Evolutionary conservation across 345 rosid genomes (phyloP).

Genomic region (Euphorbia tirucalli): DNA sequence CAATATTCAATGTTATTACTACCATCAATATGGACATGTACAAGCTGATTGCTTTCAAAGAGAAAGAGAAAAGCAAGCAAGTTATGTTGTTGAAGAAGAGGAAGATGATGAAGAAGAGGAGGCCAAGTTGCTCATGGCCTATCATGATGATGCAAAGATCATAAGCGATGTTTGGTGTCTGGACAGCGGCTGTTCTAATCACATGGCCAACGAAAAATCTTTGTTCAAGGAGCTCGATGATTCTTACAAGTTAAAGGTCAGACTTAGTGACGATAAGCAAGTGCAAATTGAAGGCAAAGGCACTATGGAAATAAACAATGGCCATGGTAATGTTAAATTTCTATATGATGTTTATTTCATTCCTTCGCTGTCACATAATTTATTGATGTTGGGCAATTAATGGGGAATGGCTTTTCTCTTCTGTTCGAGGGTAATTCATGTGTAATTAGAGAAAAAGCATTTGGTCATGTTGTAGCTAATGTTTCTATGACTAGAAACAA

Average conservation of each 20-base stretch:
- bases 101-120: background rate
- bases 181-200: constrained; percentile 1
- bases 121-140: background rate
- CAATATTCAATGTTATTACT: background rate
- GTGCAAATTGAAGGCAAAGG: constrained; percentile 2
- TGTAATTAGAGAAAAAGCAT: background rate
- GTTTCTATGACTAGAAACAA: background rate
- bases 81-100: background rate
- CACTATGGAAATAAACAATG: background rate
- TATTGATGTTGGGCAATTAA: background rate
- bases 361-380: background rate
- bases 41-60: too few species aligned
- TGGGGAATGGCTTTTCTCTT: background rate
- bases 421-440: background rate
- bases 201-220: background rate
- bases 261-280: constrained; percentile 8
- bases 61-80: background rate
- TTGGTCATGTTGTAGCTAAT: background rate
- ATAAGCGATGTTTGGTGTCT: background rate
- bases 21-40: background rate
- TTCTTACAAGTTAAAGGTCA: background rate
- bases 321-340: background rate
- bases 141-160: background rate
- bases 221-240: constrained; percentile 2
- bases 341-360: background rate